A percentile compares a stretch with the other conserved stretches of the same genome.
Conservation (phyloP, 768 basidiomycete species). For the Calocybe indica region DNA sequence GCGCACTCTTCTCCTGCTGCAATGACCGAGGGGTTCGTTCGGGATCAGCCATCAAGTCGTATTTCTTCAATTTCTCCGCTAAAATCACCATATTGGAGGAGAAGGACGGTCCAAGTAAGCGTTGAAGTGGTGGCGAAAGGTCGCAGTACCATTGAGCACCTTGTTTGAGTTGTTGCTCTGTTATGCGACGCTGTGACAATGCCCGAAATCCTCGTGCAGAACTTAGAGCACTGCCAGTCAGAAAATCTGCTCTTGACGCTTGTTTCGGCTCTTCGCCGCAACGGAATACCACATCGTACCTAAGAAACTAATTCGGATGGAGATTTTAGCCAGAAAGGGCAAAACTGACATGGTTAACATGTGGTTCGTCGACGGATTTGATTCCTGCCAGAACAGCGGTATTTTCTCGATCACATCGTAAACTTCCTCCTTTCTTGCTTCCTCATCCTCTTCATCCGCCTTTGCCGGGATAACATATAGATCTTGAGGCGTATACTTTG, state of each 20-base stretch:
- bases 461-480: constrained; percentile 4
- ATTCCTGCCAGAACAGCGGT: constrained; percentile 50
- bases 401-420: constrained; percentile 48
- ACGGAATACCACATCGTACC: constrained; percentile 59
- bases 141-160: constrained; percentile 50
- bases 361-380: constrained; percentile 40
- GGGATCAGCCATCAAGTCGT: constrained; percentile 34
- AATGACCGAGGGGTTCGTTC: constrained; percentile 33
- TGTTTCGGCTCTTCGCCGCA: constrained; percentile 41
- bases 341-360: constrained; percentile 54
- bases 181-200: constrained; percentile 41
- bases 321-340: neutral
- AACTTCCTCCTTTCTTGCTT: constrained; percentile 18
- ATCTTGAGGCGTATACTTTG: neutral
- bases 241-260: constrained; percentile 47
- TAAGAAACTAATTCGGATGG: constrained; percentile 18
- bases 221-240: constrained; percentile 48
- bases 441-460: constrained; percentile 28
- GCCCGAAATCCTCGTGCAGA: constrained; percentile 48
- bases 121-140: constrained; percentile 38
- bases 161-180: constrained; percentile 27
- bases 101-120: constrained; percentile 16
- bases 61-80: constrained; percentile 12
- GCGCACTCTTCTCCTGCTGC: constrained; percentile 46
- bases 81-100: constrained; percentile 15